A percentile compares a stretch with the other conserved stretches of the same genome.
These are phyloP conservation scores for Metschnikowia lunata DNA, from an alignment of 805 yeast genomes.

Conservation along the genomic window DNA sequence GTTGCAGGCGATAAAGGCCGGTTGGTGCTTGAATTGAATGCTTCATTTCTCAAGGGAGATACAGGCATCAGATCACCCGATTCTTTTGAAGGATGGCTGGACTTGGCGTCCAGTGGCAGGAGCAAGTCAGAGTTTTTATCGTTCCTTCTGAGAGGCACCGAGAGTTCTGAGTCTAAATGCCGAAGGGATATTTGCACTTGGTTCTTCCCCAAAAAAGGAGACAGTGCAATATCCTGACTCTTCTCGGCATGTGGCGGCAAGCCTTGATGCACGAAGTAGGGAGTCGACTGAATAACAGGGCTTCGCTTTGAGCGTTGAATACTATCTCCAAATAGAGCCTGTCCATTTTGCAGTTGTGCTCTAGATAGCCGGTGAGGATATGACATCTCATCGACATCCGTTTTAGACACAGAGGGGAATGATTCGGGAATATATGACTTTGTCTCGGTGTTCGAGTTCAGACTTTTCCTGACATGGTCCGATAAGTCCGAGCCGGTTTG, in stretches of 20 bases:
- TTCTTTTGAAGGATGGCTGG: background rate
- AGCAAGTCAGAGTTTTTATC: background rate
- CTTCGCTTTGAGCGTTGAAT: too few relatives aligned
- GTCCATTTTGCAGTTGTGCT: too few relatives aligned
- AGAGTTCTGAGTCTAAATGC: conserved; percentile 28
- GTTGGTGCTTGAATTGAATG: background rate
- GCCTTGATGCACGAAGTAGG: conserved; percentile 57
- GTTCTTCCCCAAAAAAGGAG: conserved; percentile 6
- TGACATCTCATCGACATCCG: background rate
- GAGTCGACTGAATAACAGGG: conserved; percentile 23
- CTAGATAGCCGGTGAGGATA: too few relatives aligned
- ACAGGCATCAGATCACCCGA: conserved; percentile 1
- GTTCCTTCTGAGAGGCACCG: conserved; percentile 3
- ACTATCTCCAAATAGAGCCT: too few relatives aligned
- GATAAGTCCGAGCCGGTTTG: too few relatives aligned
- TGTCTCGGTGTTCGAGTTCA: background rate
- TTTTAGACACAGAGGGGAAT: background rate
- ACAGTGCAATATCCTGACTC: conserved; percentile 7
- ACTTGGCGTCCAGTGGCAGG: conserved; percentile 2
- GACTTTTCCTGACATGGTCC: too few relatives aligned
- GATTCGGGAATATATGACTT: background rate
- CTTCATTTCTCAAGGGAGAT: background rate
- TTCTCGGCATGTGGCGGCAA: conserved; percentile 46
- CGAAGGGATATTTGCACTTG: conserved; percentile 34
- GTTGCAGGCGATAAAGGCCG: conserved; percentile 10